Base-by-base conservation (phyloP, 305 asterid genomes). In the Fraxinus xanthoxyloides region DNA sequence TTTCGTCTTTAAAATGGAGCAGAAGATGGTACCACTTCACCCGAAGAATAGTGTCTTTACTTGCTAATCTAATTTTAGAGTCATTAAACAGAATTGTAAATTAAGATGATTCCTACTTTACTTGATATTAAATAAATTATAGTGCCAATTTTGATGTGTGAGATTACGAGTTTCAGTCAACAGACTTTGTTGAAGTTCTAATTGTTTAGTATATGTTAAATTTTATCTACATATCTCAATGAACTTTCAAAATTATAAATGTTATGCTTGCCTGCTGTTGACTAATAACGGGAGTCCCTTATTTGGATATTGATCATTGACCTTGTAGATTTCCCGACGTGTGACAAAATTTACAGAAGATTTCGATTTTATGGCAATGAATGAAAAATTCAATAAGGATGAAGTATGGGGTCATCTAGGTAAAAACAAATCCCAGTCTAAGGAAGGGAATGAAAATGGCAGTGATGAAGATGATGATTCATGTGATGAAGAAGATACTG, bases 361-460 rank as follows among this genome's bases (percentile, higher is more conserved):
- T 77, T 95, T 95, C 81, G 99, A 95, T 86, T 95, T 95, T 83
- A 89, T 76, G 84, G 99, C 99, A 24, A 95, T 95, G 99, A 95
- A 95, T 90, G 99, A 95, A 83, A 95, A 94, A 86, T 96, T 96
- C 87, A 93, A 96, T 0, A 96, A 96, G 87, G 99, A 96, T 40
- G 98, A 94, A 88, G 99, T 96, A 0, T 96, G 99, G 99, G 99
- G 99, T 77, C 94, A 93, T 87, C 87, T 96, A 36, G 99, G 99
- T 40, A 96, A 90, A 88, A 90, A 84, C 74, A 89, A 76, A 73
- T 84, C 89, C 32, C 90, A 86, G 24, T 78, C 85, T 5, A 92
- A 89, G 87, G 97, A 91, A 74, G 94, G 89, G 76, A 81, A 91
- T 76, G 97, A 77, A 70, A 82, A 84, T 84, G 91, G 54, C 67